Evolutionary conservation across 495 filamentous ascomycete species (phyloP).

Genomic region (Hamigera avellanea): DNA sequence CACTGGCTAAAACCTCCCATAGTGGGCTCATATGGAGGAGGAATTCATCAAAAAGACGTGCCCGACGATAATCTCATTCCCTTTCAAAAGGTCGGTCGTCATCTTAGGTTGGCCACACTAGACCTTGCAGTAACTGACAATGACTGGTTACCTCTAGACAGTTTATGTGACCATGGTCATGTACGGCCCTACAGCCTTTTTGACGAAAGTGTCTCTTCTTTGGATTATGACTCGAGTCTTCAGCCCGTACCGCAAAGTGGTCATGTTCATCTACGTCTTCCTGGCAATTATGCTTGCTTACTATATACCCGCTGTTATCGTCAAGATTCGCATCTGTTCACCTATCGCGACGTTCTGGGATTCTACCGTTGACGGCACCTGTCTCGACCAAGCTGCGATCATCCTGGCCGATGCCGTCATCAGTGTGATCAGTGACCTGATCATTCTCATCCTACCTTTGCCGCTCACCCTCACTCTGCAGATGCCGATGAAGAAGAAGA

Average conservation of each 20-base stretch:
- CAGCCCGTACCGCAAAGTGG: slow-evolving; percentile 25
- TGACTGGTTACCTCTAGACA: too few relatives aligned
- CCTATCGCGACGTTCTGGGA: slow-evolving; percentile 24
- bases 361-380: slow-evolving; percentile 9
- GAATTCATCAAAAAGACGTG: slow-evolving; percentile 20
- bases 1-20: too few relatives aligned
- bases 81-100: slow-evolving; percentile 26
- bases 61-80: slow-evolving; percentile 5
- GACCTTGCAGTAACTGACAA: too few relatives aligned
- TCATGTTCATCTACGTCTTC: slow-evolving; percentile 31
- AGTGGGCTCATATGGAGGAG: slow-evolving; percentile 30
- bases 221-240: slow-evolving; percentile 37
- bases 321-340: slow-evolving; percentile 28
- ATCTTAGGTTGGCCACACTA: too few relatives aligned
- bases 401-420: slow-evolving; percentile 37
- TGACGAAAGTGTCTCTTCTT: slow-evolving; percentile 36
- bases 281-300: slow-evolving; percentile 29
- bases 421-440: slow-evolving; percentile 32
- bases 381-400: slow-evolving; percentile 30
- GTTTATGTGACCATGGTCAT: slow-evolving; percentile 31
- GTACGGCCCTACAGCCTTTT: slow-evolving; percentile 37
- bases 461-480: slow-evolving; percentile 37
- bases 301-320: slow-evolving; percentile 20
- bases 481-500: slow-evolving; percentile 31
- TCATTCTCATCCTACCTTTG: slow-evolving; percentile 33